Percentiles rank a stretch among this genome's conserved stretches.
phyloP scores from a whole-genome alignment of 192 early-diverging fungal genomes.

The Backusella morwellensis region DNA sequence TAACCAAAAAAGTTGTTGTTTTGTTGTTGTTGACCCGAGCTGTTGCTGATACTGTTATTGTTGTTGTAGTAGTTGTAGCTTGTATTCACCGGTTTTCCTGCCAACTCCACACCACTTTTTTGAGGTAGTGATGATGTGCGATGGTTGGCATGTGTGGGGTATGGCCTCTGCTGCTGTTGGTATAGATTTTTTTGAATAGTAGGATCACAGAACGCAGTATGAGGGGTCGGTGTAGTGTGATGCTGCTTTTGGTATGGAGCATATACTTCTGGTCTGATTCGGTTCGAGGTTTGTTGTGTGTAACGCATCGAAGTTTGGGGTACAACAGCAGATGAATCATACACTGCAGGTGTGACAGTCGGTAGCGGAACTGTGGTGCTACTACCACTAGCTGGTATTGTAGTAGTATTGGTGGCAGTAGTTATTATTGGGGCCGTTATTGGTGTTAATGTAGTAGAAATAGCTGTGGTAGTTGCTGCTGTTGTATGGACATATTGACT shows the following conservation, averaged over 20 bases:
- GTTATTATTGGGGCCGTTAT: not conserved
- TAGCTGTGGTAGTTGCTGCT: too few relatives aligned
- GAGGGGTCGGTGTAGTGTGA: not conserved
- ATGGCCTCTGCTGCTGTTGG: not conserved
- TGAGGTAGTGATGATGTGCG: conserved; percentile 11
- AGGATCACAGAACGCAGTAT: not conserved
- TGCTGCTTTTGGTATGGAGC: conserved; percentile 11
- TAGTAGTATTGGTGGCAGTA: not conserved
- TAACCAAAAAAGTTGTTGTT: not conserved
- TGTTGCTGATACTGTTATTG: not conserved
- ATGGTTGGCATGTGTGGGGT: not conserved
- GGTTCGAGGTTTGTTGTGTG: not conserved
- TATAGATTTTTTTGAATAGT: not conserved
- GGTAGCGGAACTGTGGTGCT: not conserved
- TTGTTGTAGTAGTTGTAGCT: not conserved
- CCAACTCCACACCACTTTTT: not conserved
- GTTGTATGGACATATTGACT: not conserved
- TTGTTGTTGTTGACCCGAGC: not conserved
- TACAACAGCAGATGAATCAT: conserved; percentile 4
- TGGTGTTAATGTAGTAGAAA: not conserved
- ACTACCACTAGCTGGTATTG: not conserved
- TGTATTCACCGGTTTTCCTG: not conserved
- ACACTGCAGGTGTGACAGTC: conserved; percentile 3
- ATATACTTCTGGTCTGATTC: conserved; percentile 12
- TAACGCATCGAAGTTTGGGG: not conserved